Base-by-base conservation (phyloP, 345 rosid species). In the Rhodamnia rubescens region DNA sequence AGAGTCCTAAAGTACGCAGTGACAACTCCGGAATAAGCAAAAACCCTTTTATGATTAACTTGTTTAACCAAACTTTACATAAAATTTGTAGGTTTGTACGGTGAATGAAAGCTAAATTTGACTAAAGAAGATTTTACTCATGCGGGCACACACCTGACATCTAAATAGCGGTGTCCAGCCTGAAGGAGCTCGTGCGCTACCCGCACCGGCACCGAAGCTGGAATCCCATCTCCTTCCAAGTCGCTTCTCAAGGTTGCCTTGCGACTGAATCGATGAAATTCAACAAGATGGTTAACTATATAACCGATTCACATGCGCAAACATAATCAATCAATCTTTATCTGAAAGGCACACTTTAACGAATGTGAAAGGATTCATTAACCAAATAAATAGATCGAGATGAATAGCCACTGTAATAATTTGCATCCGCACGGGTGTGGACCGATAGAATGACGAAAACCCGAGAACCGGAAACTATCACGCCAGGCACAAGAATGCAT, bases 181-280 rank as follows among this genome's bases (percentile, higher is more conserved):
- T 89, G 97, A 87, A 92, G 93, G 87, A 97, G 95, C 89, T 97
- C 98, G 27, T 86, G 93, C 0, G 99, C 99, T 49, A 97, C 97
- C 88, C 98, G 87, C 12, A 95, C 98, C 1, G 98, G 99, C 52
- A 97, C 99, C 9, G 99, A 97, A 42, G 93, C 88, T 11, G 98
- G 98, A 85, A 90, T 88, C 61, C 92, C 93, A 7, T 84, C 87
- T 18, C 92, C 91, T 84, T 91, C 93, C 88, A 85, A 49, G 74
- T 89, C 89, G 27, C 86, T 88, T 86, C 90, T 84, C 51, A 84
- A 52, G 47, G 85, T 75, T 20, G 91, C 90, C 81, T 88, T 91
- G 1, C 89, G 78, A 64, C 93, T 92, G 84, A 69, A 88, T 51
- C 78, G 27, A 44, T 1, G 32, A 81, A 87, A 83, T 13, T 50